Evolutionary conservation across 257 asterid genomes (phyloP), one percentile per base, ranked within the genome.

Genomic region (Rauvolfia tetraphylla): DNA sequence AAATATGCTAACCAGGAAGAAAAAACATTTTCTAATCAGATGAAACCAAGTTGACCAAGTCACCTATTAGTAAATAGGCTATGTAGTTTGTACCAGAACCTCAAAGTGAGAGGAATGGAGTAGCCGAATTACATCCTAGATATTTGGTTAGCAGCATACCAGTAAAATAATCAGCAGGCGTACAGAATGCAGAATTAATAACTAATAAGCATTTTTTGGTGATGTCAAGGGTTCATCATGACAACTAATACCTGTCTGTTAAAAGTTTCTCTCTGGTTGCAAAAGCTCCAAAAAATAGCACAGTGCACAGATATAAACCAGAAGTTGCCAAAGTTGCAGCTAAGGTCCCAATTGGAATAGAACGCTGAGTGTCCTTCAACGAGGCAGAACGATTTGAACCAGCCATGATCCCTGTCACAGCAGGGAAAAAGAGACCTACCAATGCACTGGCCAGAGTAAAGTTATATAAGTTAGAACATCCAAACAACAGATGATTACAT

Each of bases 321-420:
- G 99, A 71, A 58, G 99, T 95, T 51, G 96, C 14, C 86, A 95
- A 80, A 68, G 95, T 92, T 80, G 99, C 99, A 78, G 94, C 96
- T 82, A 95, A 84, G 71, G 99, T 95, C 80, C 99, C 99, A 72
- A 93, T 74, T 31, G 99, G 99, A 80, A 95, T 95, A 73, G 99
- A 93, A 57, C 92, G 96, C 85, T 95, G 99, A 81, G 99, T 95
- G 85, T 95, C 99, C 90, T 91, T 91, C 75, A 95, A 94, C 23
- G 98, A 95, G 57, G 98, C 97, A 77, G 99, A 95, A 78, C 99
- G 97, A 84, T 95, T 95, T 86, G 99, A 95, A 83, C 99, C 99
- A 79, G 99, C 99, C 99, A 95, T 95, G 79, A 95, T 95, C 86
- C 99, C 99, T 13, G 99, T 95, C 63, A 95, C 99, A 85, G 99